Base-by-base conservation (phyloP, 2,329 filamentous ascomycete genomes). In the Penicillium sp. region DNA sequence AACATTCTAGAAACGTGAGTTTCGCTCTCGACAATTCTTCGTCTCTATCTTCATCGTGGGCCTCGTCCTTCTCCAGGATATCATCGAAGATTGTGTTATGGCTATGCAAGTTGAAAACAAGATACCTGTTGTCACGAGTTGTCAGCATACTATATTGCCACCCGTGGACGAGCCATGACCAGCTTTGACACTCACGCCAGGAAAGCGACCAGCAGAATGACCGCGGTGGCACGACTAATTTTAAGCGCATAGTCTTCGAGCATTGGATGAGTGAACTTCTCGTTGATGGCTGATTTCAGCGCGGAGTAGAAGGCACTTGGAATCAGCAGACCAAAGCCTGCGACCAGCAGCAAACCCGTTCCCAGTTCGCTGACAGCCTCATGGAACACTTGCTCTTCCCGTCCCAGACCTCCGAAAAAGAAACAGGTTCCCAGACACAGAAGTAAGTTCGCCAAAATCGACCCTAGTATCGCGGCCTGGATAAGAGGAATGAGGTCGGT, bases 371-470 rank as follows among this genome's bases (percentile, higher is more conserved):
- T 86, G 40, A 94, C 77, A 4, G 82, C 81, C 42, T 84, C 79
- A 56, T 85, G 83, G 59, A 94, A 93, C 11, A 71, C 73, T 51
- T 88, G 65, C 50, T 85, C 79, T 4, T 85, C 74, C 20, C 82
- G 78, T 38, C 74, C 72, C 23, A 91, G 50, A 7, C 88, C 87
- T 27, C 86, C 86, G 15, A 81, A 77, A 46, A 91, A 80, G 70
- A 94, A 94, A 62, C 87, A 93, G 36, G 83, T 58, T 0, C 88
- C 88, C 17, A 94, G 67, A 53, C 87, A 94, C 1, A 94, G 73
- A 30, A 94, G 68, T 68, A 93, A 77, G 20, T 88, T 94, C 9
- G 88, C 87, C 21, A 94, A 65, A 30, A 94, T 85, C 0, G 86
- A 91, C 23, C 88, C 87, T 0, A 94, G 69, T 39, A 94, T 90